Evolutionary conservation across 2,329 filamentous ascomycete genomes (phyloP).

Genomic region (Talaromyces atroroseus): DNA sequence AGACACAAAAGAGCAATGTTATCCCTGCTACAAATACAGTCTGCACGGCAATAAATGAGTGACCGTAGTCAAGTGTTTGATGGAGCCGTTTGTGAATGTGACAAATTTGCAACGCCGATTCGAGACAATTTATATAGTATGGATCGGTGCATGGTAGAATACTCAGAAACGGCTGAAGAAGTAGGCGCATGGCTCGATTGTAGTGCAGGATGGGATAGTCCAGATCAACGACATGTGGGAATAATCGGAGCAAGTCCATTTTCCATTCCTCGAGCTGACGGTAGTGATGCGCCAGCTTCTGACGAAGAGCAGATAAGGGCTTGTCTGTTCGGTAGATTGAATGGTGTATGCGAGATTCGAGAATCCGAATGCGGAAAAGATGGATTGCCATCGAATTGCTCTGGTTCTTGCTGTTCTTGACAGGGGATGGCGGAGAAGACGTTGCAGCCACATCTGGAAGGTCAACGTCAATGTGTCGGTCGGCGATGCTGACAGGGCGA

Average conservation of each 20-base stretch:
- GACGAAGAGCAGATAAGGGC: slow-evolving; percentile 37
- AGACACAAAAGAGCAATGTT: slow-evolving; percentile 33
- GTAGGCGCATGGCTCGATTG: slow-evolving; percentile 44
- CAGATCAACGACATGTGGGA: slow-evolving; percentile 28
- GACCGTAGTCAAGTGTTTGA: slow-evolving; percentile 33
- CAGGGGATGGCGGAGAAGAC: slow-evolving; percentile 9
- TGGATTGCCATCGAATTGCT: slow-evolving; percentile 24
- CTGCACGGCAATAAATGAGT: slow-evolving; percentile 34
- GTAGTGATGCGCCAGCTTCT: slow-evolving; percentile 44
- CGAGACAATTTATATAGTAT: slow-evolving; percentile 40
- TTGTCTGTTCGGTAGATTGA: slow-evolving; percentile 48
- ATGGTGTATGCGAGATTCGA: slow-evolving; percentile 48
- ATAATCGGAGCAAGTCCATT: slow-evolving; percentile 28
- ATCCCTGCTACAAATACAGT: slow-evolving; percentile 35
- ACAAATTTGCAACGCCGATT: slow-evolving; percentile 32
- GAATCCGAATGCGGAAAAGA: slow-evolving; percentile 42
- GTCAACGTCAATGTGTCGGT: slow-evolving; percentile 47
- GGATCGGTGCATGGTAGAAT: slow-evolving; percentile 43
- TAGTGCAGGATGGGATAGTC: slow-evolving; percentile 49
- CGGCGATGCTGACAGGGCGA: slow-evolving; percentile 46
- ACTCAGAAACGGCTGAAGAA: slow-evolving; percentile 48
- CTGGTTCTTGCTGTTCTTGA: neutral
- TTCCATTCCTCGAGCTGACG: slow-evolving; percentile 46
- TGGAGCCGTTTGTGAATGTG: slow-evolving; percentile 34
- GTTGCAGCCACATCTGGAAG: slow-evolving; percentile 38